These are phyloP conservation scores for Xerophyta viscosa DNA, from an alignment of 106 monocot genomes.

Conservation along the genomic window DNA sequence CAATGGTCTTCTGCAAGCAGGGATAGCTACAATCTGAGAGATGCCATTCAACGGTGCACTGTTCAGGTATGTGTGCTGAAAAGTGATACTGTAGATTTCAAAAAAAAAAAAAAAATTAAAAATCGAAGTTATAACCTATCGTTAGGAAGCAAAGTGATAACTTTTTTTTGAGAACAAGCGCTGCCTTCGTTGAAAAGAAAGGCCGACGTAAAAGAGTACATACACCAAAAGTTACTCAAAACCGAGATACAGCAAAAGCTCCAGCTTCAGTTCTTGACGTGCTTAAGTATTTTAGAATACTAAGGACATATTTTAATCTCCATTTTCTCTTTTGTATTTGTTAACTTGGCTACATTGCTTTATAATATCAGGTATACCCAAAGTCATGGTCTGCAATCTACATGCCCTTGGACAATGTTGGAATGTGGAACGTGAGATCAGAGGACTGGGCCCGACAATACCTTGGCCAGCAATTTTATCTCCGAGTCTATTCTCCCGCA, in stretches of 20 bases:
- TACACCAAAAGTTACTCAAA: too few relatives aligned
- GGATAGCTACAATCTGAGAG: conserved; percentile 31
- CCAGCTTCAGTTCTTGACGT: too few relatives aligned
- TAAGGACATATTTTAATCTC: too few relatives aligned
- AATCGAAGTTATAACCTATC: too few relatives aligned
- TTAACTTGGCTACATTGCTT: background rate
- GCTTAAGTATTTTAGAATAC: too few relatives aligned
- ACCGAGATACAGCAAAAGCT: too few relatives aligned
- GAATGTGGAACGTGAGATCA: conserved; percentile 68
- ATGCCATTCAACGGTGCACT: conserved; percentile 29
- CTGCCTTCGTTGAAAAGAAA: too few relatives aligned
- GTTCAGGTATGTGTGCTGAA: conserved; percentile 24
- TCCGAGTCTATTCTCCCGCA: conserved; percentile 48
- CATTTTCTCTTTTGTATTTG: background rate
- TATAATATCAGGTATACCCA: conserved; percentile 36
- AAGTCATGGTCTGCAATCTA: conserved; percentile 52
- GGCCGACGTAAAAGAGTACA: too few relatives aligned
- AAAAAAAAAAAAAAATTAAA: too few relatives aligned
- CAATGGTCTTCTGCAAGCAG: conserved; percentile 36
- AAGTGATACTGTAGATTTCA: too few relatives aligned
- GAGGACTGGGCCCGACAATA: conserved; percentile 58
- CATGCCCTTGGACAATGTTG: conserved; percentile 53
- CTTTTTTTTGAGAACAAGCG: too few relatives aligned
- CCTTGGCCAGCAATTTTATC: conserved; percentile 62
- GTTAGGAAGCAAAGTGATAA: too few relatives aligned